Conservation (phyloP, 352 stramenopile genomes). For the Pythium sp. region DNA sequence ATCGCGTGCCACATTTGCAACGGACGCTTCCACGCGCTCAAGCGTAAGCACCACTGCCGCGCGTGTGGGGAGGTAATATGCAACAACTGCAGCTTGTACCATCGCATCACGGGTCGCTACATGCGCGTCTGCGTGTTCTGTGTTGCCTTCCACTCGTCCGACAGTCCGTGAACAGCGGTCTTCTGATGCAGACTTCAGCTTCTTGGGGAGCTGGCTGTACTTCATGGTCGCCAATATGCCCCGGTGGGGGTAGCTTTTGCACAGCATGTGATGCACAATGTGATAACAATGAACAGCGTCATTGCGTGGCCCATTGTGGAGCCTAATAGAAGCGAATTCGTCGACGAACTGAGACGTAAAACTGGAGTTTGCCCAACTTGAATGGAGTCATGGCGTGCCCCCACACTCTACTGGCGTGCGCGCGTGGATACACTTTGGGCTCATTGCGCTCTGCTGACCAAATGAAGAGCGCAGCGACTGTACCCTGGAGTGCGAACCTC, state of each 20-base stretch:
- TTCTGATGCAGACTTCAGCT: background rate
- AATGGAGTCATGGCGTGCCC: background rate
- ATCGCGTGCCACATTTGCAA: background rate
- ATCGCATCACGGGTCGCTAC: background rate
- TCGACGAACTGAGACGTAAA: background rate
- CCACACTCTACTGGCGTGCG: background rate
- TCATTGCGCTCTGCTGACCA: background rate
- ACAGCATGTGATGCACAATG: background rate
- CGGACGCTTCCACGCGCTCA: background rate
- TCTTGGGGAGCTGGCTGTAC: background rate
- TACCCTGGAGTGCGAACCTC: background rate
- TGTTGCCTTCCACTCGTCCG: background rate
- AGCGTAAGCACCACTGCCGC: background rate
- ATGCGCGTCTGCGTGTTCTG: background rate
- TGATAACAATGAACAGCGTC: background rate
- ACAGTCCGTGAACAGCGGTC: background rate
- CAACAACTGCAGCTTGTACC: background rate
- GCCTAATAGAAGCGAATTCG: background rate
- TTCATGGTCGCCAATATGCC: background rate
- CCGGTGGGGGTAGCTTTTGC: background rate
- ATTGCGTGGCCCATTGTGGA: background rate
- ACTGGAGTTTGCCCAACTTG: background rate
- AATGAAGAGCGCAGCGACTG: background rate
- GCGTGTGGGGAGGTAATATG: background rate
- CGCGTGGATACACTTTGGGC: background rate